A percentile compares a stretch with the other conserved stretches of the same genome.
phyloP scores from a whole-genome alignment of 2,329 filamentous ascomycete species.

The Ceratocystis huliohia region DNA sequence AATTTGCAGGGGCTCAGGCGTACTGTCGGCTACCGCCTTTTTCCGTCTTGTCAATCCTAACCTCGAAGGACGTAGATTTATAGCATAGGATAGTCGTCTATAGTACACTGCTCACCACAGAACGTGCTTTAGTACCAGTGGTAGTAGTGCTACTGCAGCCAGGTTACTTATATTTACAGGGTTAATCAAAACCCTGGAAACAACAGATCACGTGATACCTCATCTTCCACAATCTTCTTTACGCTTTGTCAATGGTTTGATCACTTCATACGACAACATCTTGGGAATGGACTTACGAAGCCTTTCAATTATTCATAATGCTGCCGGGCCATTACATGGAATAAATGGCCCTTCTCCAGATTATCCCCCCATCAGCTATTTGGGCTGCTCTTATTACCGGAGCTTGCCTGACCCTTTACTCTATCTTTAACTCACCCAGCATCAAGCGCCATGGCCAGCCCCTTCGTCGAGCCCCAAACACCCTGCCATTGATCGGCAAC shows the following conservation, averaged over 20 bases:
- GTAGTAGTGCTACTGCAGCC: background rate
- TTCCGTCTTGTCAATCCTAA: too few species aligned
- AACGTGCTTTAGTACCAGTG: too few species aligned
- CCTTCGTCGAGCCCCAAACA: conserved; percentile 31
- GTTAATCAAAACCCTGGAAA: too few species aligned
- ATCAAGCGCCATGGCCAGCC: conserved; percentile 25
- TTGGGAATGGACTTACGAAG: background rate
- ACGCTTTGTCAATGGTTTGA: background rate
- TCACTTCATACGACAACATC: background rate
- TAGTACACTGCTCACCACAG: too few species aligned
- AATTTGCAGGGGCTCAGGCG: too few species aligned
- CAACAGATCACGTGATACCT: accelerated
- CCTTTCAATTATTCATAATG: background rate
- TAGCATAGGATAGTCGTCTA: too few species aligned
- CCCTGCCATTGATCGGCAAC: conserved; percentile 46
- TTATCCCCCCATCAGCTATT: background rate
- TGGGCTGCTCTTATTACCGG: background rate
- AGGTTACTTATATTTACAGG: background rate
- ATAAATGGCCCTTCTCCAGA: conserved; percentile 7
- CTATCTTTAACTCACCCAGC: conserved; percentile 37
- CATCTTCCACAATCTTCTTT: background rate
- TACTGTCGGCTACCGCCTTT: too few species aligned
- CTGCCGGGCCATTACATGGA: background rate
- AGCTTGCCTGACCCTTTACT: conserved; percentile 32
- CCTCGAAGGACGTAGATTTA: too few species aligned